Conservation (phyloP, 2,329 filamentous ascomycete genomes). For the Botrytis tulipae region DNA sequence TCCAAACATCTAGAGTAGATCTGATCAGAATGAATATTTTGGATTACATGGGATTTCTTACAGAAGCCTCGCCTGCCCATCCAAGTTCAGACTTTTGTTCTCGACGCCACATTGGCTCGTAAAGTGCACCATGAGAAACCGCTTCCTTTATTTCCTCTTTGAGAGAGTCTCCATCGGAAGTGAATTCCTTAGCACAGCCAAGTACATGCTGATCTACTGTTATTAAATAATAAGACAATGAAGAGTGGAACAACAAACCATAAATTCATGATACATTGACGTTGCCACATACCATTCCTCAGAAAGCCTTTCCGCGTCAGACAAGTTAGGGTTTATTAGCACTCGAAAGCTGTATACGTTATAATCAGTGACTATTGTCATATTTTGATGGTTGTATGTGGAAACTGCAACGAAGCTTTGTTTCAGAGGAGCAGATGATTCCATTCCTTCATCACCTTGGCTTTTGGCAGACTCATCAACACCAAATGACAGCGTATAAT, state of each 20-base stretch:
- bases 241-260: background rate
- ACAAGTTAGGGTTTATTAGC: background rate
- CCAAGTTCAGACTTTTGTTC: background rate
- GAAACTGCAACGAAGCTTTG: background rate
- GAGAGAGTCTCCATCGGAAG: background rate
- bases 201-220: background rate
- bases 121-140: background rate
- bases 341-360: background rate
- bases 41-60: background rate
- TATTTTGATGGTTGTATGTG: background rate
- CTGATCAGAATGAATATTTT: background rate
- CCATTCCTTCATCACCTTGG: background rate
- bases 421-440: background rate
- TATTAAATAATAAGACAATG: background rate
- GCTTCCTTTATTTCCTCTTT: background rate
- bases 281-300: constrained; percentile 1
- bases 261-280: background rate
- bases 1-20: background rate
- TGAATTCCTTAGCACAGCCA: background rate
- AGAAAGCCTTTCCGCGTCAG: background rate
- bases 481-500: background rate
- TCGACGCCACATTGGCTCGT: background rate
- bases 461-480: background rate
- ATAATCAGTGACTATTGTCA: background rate
- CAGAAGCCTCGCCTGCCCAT: background rate